phyloP scores from a whole-genome alignment of 257 asterid species.

The Solanum clarkiae region DNA sequence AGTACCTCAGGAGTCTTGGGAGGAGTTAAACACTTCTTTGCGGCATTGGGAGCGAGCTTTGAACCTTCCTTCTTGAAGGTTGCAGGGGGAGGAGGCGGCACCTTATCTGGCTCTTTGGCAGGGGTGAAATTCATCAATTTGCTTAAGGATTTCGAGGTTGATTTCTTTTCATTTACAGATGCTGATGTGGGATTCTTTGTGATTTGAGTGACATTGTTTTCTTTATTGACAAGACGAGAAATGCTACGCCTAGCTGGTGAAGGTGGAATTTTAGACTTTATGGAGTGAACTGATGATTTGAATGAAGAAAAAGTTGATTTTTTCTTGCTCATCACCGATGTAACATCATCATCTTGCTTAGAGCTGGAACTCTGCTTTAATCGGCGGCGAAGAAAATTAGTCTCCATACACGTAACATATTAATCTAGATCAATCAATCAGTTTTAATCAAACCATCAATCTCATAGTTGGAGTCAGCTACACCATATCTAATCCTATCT shows the following conservation, averaged over 20 bases:
- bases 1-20: conserved; percentile 42
- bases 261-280: conserved; percentile 22
- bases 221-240: conserved; percentile 35
- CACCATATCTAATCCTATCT: neutral
- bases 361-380: conserved; percentile 18
- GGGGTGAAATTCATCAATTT: conserved; percentile 32
- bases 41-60: conserved; percentile 5
- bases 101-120: conserved; percentile 33
- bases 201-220: conserved; percentile 10
- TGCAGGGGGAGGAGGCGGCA: conserved; percentile 6
- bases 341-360: conserved; percentile 5
- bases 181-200: conserved; percentile 6
- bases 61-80: conserved; percentile 15
- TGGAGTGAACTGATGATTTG: conserved; percentile 32
- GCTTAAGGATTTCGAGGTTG: conserved; percentile 37
- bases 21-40: conserved; percentile 36
- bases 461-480: neutral
- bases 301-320: conserved; percentile 30
- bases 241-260: conserved; percentile 35
- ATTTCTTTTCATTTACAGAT: conserved; percentile 6
- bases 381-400: neutral
- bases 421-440: neutral
- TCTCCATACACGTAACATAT: neutral
- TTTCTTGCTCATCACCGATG: conserved; percentile 48
- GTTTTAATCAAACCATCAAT: neutral